Evolutionary conservation across 306 rosid genomes (phyloP), one percentile per base, ranked within the genome.

Genomic region (Gynostemma pentaphyllum): DNA sequence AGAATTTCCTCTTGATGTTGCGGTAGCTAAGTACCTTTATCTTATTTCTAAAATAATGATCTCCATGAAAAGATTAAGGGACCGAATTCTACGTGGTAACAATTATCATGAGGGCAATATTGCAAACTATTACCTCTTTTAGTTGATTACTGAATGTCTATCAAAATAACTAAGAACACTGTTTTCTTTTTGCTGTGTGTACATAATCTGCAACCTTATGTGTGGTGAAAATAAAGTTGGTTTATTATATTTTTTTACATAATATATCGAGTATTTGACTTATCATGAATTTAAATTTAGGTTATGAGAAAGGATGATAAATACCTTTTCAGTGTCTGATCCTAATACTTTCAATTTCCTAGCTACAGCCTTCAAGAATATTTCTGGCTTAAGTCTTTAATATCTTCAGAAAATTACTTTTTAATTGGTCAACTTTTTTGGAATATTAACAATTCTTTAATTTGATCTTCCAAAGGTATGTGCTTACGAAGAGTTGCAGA

Each of bases 401-500:
- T 39, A 60, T 39, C 66, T 39, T 60, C 12, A 3, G 12, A 60
- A 39, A 57, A 9, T 3, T 23, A 39, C 21, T 60, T 39, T 14
- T 61, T 66, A 42, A 70, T 48, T 21, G 26, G 24, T 55, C 16
- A n/a, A 21, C 2, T 32, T 56, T 47, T 70, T 51, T 64, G 3
- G 69, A 59, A 75, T 28, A 62, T 69, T 78, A 50, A 76, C 76
- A 57, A 67, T 41, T 40, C 50, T 69, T 67, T 30, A 46, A 63
- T 62, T 57, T 72, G 45, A 68, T 83, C 64, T 76, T 62, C 68
- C 71, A 68, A 69, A 92, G 99, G 96, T 66, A 79, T 88, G 95
- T 92, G 99, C 85, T 80, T 76, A 69, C 85, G 85, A 75, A 74
- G 95, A 79, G 81, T 77, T 79, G 82, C 83, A 86, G 77, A 68